Evolutionary conservation across 1,284 basidiomycete genomes (phyloP).

Genomic region (Malassezia brasiliensis): DNA sequence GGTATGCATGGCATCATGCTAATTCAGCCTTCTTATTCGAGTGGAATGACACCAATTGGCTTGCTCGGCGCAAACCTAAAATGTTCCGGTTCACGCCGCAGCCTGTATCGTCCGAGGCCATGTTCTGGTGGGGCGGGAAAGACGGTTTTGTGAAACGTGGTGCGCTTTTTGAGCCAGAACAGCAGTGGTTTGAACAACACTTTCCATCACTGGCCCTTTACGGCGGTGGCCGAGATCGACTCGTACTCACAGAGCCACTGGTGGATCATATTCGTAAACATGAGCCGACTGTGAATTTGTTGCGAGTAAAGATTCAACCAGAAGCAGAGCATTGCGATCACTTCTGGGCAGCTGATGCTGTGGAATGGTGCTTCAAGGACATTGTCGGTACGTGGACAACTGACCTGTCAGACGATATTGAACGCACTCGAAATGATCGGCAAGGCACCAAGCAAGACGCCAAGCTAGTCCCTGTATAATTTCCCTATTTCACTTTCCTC

Average conservation of each 20-base stretch:
- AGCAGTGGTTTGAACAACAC: slow-evolving; percentile 54
- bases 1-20: background rate
- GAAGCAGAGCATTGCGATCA: slow-evolving; percentile 52
- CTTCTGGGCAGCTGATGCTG: slow-evolving; percentile 57
- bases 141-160: slow-evolving; percentile 57
- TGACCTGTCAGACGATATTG: slow-evolving; percentile 26
- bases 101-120: slow-evolving; percentile 54
- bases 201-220: slow-evolving; percentile 58
- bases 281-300: slow-evolving; percentile 51
- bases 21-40: slow-evolving; percentile 52
- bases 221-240: slow-evolving; percentile 50
- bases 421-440: slow-evolving; percentile 15
- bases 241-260: slow-evolving; percentile 40
- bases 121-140: slow-evolving; percentile 58
- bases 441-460: background rate
- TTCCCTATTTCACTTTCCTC: background rate
- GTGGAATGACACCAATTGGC: slow-evolving; percentile 61
- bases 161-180: slow-evolving; percentile 54
- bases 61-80: slow-evolving; percentile 54
- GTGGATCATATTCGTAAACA: slow-evolving; percentile 30
- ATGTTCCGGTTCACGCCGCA: slow-evolving; percentile 61
- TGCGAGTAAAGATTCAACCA: slow-evolving; percentile 54
- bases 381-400: slow-evolving; percentile 29
- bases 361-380: slow-evolving; percentile 54
- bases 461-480: background rate